phyloP scores from a whole-genome alignment of 1,139 yeast genomes.

The Candida neerlandica region DNA sequence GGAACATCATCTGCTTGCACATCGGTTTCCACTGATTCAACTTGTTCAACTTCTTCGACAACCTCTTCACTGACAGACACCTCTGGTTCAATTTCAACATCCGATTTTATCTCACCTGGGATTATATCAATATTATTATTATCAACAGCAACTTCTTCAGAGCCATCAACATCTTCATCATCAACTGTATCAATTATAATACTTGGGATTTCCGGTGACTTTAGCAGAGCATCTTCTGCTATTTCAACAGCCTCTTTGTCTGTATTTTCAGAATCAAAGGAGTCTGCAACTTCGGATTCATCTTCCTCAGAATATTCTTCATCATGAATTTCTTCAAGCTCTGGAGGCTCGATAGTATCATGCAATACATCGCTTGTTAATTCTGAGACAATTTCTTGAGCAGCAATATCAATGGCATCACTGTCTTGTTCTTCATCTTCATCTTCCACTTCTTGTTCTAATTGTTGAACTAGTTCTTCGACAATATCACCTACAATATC shows the following conservation, averaged over 20 bases:
- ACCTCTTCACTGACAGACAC: constrained; percentile 6
- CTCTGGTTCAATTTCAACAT: constrained; percentile 13
- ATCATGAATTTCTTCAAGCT: constrained; percentile 1
- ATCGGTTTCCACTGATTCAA: background rate
- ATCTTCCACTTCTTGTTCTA: background rate
- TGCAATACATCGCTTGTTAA: background rate
- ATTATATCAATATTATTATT: constrained; percentile 3
- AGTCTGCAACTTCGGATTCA: background rate
- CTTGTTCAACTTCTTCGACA: background rate
- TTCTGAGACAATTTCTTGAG: background rate
- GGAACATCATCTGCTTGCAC: background rate
- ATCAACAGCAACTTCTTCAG: background rate
- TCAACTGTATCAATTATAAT: background rate
- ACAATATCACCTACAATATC: background rate
- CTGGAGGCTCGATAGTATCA: background rate
- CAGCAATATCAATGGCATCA: background rate
- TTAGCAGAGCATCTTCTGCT: background rate
- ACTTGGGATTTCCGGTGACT: background rate
- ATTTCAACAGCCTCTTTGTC: background rate
- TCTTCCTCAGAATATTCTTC: background rate
- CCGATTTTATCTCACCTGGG: constrained; percentile 9
- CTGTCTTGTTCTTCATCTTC: background rate
- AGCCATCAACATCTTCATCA: background rate
- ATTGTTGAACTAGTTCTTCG: background rate
- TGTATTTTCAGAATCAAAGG: background rate